Base-by-base conservation (phyloP, 2,329 filamentous ascomycete species). In the Chaetomiaceae sp. region DNA sequence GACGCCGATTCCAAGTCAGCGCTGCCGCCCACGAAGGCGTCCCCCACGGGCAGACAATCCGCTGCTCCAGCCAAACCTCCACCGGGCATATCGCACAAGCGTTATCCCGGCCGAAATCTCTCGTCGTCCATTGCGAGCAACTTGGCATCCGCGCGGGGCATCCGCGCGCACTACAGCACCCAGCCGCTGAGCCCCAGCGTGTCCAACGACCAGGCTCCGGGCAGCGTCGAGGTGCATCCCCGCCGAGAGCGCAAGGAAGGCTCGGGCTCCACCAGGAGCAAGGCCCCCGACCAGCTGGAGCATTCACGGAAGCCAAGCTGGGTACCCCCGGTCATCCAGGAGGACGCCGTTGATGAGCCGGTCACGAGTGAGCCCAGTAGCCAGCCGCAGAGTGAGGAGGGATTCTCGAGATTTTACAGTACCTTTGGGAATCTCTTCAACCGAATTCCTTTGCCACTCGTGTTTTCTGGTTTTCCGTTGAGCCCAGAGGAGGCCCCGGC, bases 371-470 rank as follows among this genome's bases (percentile, higher is more conserved):
- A 59, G 2, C 54, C 46, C 9, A 18, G 6, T 26, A 43, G 33
- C 30, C 41, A 50, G 7, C 30, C 46, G 9, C 38, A 59, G 3
- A 69, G 66, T 56, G 88, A 95, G 26, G 89, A 91, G 47, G 84
- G 87, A 6, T 98, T 96, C 62, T 80, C 87, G 6, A 81, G 83
- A 44, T 98, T 97, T 68, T 98, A 97, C 67, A 90, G 78, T 48
- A 89, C 88, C 1, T 95, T 96, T 59, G 89, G 90, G 45, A 88
- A 79, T 44, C 78, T 96, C 38, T 87, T 97, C 60, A 93, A 88
- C 51, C 86, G 84, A 57, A 79, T 97, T 11, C 94, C 91, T 0
- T 89, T 90, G 0, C 90, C 90, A 1, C 72, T 98, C 24, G 91
- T 90, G 3, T 98, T 96, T 68, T 88, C 93, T 4, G 91, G 91